Base-by-base conservation (phyloP, 1,284 basidiomycete genomes). In the Papiliotrema nemorosa region DNA sequence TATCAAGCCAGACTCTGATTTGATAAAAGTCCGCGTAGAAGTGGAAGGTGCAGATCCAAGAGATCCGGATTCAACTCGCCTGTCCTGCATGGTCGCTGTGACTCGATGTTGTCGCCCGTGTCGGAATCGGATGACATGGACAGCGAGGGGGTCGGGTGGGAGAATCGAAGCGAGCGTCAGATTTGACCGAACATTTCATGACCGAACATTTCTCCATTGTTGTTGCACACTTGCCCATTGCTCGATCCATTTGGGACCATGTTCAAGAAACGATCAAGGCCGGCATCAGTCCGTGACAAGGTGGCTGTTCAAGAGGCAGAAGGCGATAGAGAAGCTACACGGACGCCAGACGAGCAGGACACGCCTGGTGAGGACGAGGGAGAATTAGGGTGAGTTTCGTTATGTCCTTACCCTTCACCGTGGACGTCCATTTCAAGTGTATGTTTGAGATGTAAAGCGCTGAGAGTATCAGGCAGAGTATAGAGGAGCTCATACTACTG, bases 401-500 rank as follows among this genome's bases (percentile, higher is more conserved):
- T 21, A 16, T 22, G 42, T 52, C 27, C 38, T 7, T 24, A 16
- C 33, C 43, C 42, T 9, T 39, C 46, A 3, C 48, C 33, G 9
- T 3, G 22, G 25, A 18, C 24, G 18, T 9, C 47, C 5, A 2
- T 24, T 25, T n/a, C 18, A 9, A 26, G 16, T 21, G 33, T 29
- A 18, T 35, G 29, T 31, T 29, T 5, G 36, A 45, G 20, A 33
- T 44, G n/a, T 34, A 29, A 12, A 34, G 39, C 14, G 45, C 20
- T 38, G 16, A 42, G 14, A 6, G 5, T 38, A 5, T n/a, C 54
- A 72, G 70, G 27, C 66, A 66, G 37, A 75, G 75, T 2, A 70
- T 96, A 25, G 81, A 87, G 57, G 92, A 97, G 49, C 79, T 97
- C 20, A 81, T 96, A 33, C 85, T 91, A 50, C 76, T 97, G 13